Percentiles rank a stretch among this genome's conserved stretches.
phyloP scores from a whole-genome alignment of 169 alveolate species.

The Eimeria tenella region DNA sequence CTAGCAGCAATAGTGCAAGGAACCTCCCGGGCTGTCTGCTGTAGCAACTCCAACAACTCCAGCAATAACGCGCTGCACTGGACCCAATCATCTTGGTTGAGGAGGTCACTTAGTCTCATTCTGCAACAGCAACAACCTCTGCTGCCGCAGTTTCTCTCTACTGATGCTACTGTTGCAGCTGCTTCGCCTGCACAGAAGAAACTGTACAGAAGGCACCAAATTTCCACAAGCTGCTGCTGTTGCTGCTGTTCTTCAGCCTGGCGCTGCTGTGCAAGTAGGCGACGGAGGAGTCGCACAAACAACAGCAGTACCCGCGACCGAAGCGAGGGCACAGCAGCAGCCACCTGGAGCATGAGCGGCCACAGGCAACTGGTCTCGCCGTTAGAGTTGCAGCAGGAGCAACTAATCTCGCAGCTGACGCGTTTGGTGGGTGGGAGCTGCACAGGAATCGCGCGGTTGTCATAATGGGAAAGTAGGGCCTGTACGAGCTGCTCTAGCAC shows the following conservation, averaged over 20 bases:
- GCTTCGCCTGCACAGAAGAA: slow-evolving; percentile 15
- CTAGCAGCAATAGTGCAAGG: background rate
- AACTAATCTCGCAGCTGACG: background rate
- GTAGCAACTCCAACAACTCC: slow-evolving; percentile 63
- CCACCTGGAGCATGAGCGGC: slow-evolving; percentile 54
- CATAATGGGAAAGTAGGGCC: slow-evolving; percentile 16
- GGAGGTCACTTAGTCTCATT: background rate
- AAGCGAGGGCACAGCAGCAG: slow-evolving; percentile 41
- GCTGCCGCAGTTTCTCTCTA: slow-evolving; percentile 13
- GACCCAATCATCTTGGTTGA: slow-evolving; percentile 64
- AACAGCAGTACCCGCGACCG: slow-evolving; percentile 42
- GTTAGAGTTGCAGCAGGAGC: slow-evolving; percentile 8
- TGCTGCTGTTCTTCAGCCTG: slow-evolving; percentile 7
- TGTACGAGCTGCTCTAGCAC: slow-evolving; percentile 52
- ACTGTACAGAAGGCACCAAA: background rate
- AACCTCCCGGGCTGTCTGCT: slow-evolving; percentile 46
- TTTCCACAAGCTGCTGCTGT: slow-evolving; percentile 18
- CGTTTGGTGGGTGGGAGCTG: background rate
- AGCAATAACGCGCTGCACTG: slow-evolving; percentile 47
- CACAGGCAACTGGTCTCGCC: slow-evolving; percentile 45
- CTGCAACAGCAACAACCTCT: slow-evolving; percentile 42
- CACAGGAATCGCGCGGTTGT: background rate
- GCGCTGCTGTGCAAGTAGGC: slow-evolving; percentile 33
- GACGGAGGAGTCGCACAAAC: slow-evolving; percentile 31
- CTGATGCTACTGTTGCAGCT: background rate